These are phyloP conservation scores for Aspergillus diversus DNA, from an alignment of 495 filamentous ascomycete species.

Conservation along the genomic window DNA sequence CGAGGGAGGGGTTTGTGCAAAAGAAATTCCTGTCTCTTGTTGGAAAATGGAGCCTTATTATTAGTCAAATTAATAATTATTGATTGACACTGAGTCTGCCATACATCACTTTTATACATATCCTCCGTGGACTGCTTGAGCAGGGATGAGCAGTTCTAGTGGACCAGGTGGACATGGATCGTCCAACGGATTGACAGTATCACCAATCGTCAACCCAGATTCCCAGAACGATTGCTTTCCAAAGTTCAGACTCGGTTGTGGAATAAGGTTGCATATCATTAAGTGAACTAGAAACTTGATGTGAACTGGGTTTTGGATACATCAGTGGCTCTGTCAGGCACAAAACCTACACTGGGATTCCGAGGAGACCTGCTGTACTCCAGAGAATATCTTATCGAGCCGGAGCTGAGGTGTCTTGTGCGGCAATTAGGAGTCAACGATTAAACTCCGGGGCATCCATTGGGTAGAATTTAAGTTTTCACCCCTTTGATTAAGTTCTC, in stretches of 20 bases:
- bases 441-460: too few relatives aligned
- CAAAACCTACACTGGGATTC: neutral
- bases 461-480: too few relatives aligned
- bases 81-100: neutral
- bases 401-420: too few relatives aligned
- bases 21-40: neutral
- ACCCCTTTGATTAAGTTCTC: too few relatives aligned
- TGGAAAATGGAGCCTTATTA: too few relatives aligned
- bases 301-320: neutral
- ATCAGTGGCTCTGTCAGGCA: neutral
- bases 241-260: neutral
- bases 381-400: too few relatives aligned
- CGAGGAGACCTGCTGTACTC: neutral
- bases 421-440: too few relatives aligned
- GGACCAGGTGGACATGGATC: conserved; percentile 11
- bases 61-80: neutral
- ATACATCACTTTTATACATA: neutral
- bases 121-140: neutral
- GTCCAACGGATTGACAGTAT: conserved; percentile 7
- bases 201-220: neutral
- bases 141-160: neutral
- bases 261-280: neutral
- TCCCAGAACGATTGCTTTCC: neutral
- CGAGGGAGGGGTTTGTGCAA: neutral
- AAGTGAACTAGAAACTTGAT: neutral